A percentile compares a stretch with the other conserved stretches of the same genome.
phyloP scores from a whole-genome alignment of 202 grass and related monocot species.

The Cymbopogon flexuosus region DNA sequence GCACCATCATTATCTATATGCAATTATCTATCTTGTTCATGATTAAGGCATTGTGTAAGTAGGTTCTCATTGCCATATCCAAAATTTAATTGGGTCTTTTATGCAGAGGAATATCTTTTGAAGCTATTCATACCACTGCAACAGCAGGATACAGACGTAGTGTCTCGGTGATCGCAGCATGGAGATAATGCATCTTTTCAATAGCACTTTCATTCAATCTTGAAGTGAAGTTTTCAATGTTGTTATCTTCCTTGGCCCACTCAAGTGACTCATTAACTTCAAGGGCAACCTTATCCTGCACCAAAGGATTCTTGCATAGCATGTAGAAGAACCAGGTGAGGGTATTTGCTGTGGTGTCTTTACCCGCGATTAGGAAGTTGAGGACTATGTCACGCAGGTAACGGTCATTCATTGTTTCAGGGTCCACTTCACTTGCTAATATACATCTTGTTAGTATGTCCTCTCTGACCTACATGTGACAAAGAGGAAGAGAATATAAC shows the following conservation, averaged over 20 bases:
- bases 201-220: no score
- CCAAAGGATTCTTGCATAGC: conserved; percentile 50
- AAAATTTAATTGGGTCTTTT: not conserved
- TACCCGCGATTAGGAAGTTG: conserved; percentile 57
- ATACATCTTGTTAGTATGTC: conserved; percentile 60
- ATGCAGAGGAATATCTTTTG: not conserved
- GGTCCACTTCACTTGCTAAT: conserved; percentile 38
- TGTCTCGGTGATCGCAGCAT: no score
- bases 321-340: conserved; percentile 59
- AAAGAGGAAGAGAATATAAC: not conserved
- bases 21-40: not conserved
- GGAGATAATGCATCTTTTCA: no score
- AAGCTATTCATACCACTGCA: not conserved
- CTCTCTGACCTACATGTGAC: conserved; percentile 29
- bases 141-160: no score
- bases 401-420: conserved; percentile 27
- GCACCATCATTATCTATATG: not conserved
- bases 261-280: no score
- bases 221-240: no score
- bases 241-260: conserved; percentile 26
- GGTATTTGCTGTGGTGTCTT: conserved; percentile 47
- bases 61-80: not conserved
- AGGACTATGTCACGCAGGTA: conserved; percentile 61
- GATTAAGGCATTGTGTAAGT: not conserved
- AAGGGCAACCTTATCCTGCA: no score